phyloP scores from a whole-genome alignment of 2,329 filamentous ascomycete genomes.

The Neofusicoccum parvum region DNA sequence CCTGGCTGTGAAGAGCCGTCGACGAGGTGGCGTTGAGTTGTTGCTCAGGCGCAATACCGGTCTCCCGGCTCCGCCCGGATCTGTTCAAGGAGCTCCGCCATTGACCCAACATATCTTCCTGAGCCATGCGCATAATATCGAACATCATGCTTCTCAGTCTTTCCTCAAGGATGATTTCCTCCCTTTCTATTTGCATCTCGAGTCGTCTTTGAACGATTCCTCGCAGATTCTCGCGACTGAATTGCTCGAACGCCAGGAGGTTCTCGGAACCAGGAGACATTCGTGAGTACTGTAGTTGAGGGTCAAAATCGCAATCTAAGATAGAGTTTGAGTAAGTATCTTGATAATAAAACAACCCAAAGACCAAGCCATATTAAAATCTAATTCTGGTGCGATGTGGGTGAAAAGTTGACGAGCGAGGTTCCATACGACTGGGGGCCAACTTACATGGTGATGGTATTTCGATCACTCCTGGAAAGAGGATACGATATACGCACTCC shows the following conservation, averaged over 20 bases:
- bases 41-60: neutral
- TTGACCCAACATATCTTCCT: neutral
- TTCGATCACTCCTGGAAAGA: neutral
- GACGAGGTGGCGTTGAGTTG: neutral
- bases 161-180: neutral
- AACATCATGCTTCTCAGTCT: neutral
- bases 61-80: neutral
- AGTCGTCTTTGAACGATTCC: neutral
- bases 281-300: neutral
- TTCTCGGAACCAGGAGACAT: neutral
- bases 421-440: fast-evolving
- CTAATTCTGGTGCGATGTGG: too few relatives aligned
- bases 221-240: neutral
- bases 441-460: constrained; percentile 5
- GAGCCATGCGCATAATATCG: neutral
- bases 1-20: neutral
- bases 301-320: neutral
- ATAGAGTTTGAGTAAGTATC: too few relatives aligned
- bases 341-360: too few relatives aligned
- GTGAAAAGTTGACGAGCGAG: neutral
- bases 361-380: too few relatives aligned
- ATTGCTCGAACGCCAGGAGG: neutral
- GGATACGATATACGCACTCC: neutral
- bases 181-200: neutral
- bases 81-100: neutral